phyloP scores from a whole-genome alignment of 192 early-diverging fungal species.

The Coemansia sp. region DNA sequence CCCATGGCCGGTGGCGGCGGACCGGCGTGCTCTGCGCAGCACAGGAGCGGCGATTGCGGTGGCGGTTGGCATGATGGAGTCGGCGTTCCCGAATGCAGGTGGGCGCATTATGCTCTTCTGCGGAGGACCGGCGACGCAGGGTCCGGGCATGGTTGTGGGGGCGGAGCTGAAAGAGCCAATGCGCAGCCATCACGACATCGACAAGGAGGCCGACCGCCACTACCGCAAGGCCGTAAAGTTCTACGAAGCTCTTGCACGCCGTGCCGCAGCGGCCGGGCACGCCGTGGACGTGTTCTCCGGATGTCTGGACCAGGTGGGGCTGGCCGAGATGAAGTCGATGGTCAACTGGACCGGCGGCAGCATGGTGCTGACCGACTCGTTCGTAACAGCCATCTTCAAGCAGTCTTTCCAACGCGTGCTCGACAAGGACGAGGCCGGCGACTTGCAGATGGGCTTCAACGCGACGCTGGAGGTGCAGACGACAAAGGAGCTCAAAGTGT shows the following conservation, averaged over 20 bases:
- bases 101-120: slow-evolving; percentile 90
- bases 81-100: slow-evolving; percentile 88
- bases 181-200: slow-evolving; percentile 97
- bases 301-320: slow-evolving; percentile 95
- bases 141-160: slow-evolving; percentile 93
- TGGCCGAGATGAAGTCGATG: slow-evolving; percentile 95
- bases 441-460: slow-evolving; percentile 96
- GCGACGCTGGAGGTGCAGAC: slow-evolving; percentile 96
- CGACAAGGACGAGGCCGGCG: slow-evolving; percentile 83
- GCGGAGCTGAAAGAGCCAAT: slow-evolving; percentile 90
- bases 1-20: slow-evolving; percentile 91
- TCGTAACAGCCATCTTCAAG: slow-evolving; percentile 95
- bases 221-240: slow-evolving; percentile 95
- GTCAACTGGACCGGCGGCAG: slow-evolving; percentile 85
- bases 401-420: slow-evolving; percentile 95
- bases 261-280: slow-evolving; percentile 83
- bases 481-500: slow-evolving; percentile 91
- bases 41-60: slow-evolving; percentile 94
- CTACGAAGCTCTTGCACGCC: slow-evolving; percentile 86
- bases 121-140: slow-evolving; percentile 91
- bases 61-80: slow-evolving; percentile 88
- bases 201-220: slow-evolving; percentile 90
- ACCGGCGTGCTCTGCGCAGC: slow-evolving; percentile 88
- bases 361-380: slow-evolving; percentile 95
- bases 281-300: slow-evolving; percentile 96